phyloP scores from a whole-genome alignment of 2,329 filamentous ascomycete species.

The Colletotrichum gloeosporioides region DNA sequence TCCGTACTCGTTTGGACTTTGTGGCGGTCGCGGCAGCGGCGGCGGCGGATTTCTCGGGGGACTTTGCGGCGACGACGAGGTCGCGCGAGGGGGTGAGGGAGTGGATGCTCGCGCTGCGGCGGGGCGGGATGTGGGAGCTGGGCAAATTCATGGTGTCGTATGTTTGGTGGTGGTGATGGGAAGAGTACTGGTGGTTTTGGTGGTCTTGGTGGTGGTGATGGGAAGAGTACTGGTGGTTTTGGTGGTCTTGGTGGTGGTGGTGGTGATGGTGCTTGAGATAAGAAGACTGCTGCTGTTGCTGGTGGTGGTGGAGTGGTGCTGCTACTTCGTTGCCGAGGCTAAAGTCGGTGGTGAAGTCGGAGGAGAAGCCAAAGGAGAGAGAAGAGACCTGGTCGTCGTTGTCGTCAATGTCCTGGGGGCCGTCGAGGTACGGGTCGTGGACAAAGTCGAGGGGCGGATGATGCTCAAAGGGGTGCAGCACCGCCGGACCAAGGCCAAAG shows the following conservation, averaged over 20 bases:
- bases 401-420: background rate
- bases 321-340: background rate
- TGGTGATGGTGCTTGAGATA: constrained; percentile 23
- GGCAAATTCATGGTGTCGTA: constrained; percentile 18
- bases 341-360: constrained; percentile 6
- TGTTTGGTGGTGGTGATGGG: constrained; percentile 28
- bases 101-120: constrained; percentile 21
- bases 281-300: constrained; percentile 22
- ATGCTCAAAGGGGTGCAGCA: constrained; percentile 27
- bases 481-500: constrained; percentile 36
- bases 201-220: constrained; percentile 32
- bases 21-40: constrained; percentile 28
- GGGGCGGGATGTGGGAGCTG: constrained; percentile 23
- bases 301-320: constrained; percentile 20
- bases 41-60: constrained; percentile 16
- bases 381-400: constrained; percentile 22
- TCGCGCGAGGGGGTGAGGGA: constrained; percentile 22
- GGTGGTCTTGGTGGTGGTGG: constrained; percentile 29
- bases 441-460: constrained; percentile 13
- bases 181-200: constrained; percentile 7
- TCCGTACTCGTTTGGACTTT: constrained; percentile 87
- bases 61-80: constrained; percentile 8
- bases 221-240: background rate
- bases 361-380: constrained; percentile 28
- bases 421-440: constrained; percentile 8